Conservation (phyloP, 192 early-diverging fungal species). For the Podila epigama region DNA sequence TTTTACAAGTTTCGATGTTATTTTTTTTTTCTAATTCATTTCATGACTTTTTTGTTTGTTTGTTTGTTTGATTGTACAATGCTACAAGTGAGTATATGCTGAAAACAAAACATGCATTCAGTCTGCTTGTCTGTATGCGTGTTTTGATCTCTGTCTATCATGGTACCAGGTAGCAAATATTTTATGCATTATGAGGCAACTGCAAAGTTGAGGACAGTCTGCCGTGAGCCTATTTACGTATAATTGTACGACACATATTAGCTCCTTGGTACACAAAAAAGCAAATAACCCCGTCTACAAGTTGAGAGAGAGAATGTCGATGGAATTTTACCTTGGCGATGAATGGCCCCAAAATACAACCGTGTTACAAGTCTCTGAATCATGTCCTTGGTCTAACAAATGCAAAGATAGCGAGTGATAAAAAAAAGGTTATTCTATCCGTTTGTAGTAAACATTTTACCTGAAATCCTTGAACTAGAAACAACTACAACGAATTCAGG, state of each 20-base stretch:
- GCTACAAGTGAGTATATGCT: no score
- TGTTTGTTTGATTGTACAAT: not conserved
- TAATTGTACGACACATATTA: not conserved
- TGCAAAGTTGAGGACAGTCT: slow-evolving; percentile 1
- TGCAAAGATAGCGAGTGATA: no score
- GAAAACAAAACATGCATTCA: no score
- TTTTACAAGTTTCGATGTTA: no score
- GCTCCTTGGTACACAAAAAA: not conserved
- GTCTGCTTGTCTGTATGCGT: no score
- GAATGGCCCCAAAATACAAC: slow-evolving; percentile 14
- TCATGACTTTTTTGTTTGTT: no score
- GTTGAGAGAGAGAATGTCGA: no score
- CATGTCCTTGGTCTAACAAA: slow-evolving; percentile 31
- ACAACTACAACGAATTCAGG: no score
- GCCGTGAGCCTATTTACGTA: not conserved
- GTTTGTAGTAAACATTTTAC: no score
- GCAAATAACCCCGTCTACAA: no score
- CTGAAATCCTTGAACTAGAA: no score
- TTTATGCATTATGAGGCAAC: not conserved
- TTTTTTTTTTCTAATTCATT: no score
- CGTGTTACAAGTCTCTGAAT: slow-evolving; percentile 34
- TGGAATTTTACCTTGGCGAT: slow-evolving; percentile 39
- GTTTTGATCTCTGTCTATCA: not conserved
- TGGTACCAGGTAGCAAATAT: not conserved
- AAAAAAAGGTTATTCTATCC: not conserved